Evolutionary conservation across 2,329 filamentous ascomycete genomes (phyloP), one percentile per base, ranked within the genome.

Genomic region (Hawksworthiomyces lignivorus): DNA sequence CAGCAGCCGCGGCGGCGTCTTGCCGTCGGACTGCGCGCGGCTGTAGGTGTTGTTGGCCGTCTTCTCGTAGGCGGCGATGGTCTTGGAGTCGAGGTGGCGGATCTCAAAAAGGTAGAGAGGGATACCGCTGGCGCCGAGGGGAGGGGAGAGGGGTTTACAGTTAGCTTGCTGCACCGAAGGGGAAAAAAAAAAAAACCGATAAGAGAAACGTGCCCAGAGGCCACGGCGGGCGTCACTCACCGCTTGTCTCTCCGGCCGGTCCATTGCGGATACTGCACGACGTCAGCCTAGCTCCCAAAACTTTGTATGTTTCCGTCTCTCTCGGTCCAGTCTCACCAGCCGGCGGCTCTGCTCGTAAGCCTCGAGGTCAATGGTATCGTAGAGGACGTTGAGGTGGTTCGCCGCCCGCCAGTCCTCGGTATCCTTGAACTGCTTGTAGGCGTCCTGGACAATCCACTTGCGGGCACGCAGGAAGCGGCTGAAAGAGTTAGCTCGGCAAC

Each of bases 61-160:
- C 56, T 83, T 84, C 57, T 90, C 84, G 64, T 95, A 94, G 43
- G 78, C 75, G 32, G 78, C 66, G 52, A 96, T 80, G 26, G 82
- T 83, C 67, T 94, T 94, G 58, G 74, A 76, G 66, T 94, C 85
- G 53, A 96, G 75, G 45, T 85, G 78, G 47, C 77, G 77, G 60
- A 96, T 87, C 63, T 94, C 86, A 63, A 85, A 96, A 47, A 96
- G 77, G 63, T 92, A 96, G 52, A 96, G 74, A 7, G 90, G 90
- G 48, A 95, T 95, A 51, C 90, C 90, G 52, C 88, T 84, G 53
- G 17, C n/a, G n/a, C n/a, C n/a, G n/a, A n/a, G n/a, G n/a, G n/a
- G n/a, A n/a, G n/a, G n/a, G n/a, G n/a, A n/a, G n/a, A n/a, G n/a
- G n/a, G n/a, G n/a, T n/a, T n/a, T n/a, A n/a, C n/a, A n/a, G n/a